Evolutionary conservation across 371 early-diverging fungal species (phyloP), one percentile per base, ranked within the genome.

Genomic region (Rhizopus arrhizus): DNA sequence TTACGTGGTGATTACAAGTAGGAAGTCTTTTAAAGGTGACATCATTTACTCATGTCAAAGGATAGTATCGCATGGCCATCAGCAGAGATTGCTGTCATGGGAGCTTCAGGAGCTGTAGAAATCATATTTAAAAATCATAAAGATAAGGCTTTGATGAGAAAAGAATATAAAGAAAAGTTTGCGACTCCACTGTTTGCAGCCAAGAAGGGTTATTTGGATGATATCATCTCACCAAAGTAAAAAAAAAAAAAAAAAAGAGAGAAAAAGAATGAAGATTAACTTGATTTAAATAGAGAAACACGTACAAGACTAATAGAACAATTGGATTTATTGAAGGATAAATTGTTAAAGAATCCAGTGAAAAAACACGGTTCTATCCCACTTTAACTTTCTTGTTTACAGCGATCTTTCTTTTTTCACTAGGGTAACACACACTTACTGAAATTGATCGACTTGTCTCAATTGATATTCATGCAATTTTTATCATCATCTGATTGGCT

Each of bases 11-110:
- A 98, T 68, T 80, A 91, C 64, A 81, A 81, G 81, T 81, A 69
- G 61, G 68, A 48, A n/a, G 29, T 5, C 16, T 42, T 40, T 55
- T 34, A 33, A 22, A 2, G 22, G 22, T 22, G 22, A 22, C 22
- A 22, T 22, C 22, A 22, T n/a, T 13, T 49, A 38, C 5, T 32
- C 53, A 32, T 46, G 10, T 51, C 49, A 61, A 40, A 48, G 38
- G 31, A 32, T 48, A 96, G 95, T 81, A 89, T 93, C 66, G 92
- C 96, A 5, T 98, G 97, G 97, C 98, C 98, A 13, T 91, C 94
- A 22, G 96, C 91, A 31, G 98, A 98, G 72, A 95, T 98, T 73
- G 98, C 98, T 32, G 98, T 98, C 51, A 98, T 98, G 98, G 98
- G 98, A 38, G 93, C 95, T 47, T 87, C 94, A 77, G 98, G 96